Base-by-base conservation (phyloP, 1,284 basidiomycete genomes). In the Meripilus lineatus region DNA sequence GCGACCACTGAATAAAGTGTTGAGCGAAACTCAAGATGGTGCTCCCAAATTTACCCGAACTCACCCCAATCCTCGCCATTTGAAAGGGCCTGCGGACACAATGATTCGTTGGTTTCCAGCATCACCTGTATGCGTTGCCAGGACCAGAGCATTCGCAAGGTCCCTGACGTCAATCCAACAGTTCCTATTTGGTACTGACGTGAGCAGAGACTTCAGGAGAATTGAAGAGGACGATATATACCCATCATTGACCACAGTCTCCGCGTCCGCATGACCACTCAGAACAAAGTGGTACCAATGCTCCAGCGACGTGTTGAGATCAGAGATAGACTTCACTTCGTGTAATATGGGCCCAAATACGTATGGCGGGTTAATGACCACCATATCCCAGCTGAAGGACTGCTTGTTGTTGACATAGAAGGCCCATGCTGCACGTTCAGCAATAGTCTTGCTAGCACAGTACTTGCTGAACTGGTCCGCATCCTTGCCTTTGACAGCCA, bases 371-470 rank as follows among this genome's bases (percentile, higher is more conserved):
- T 74, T 72, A 48, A 85, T 64, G 0, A 70, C 67, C 8, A 69
- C 71, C 21, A 82, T 58, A 48, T 83, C 79, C 72, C 75, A 86
- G 4, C 39, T 38, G 0, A 73, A 56, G 25, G 54, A 58, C 2
- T 59, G 52, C 56, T 80, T 76, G 54, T 84, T 63, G 45, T 76
- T 67, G 42, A 79, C 68, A 42, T 72, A 61, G 46, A 81, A 81
- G 33, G 75, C 68, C 52, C 53, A 57, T 50, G 46, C 53, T 73
- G 74, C 75, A 50, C 62, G 66, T 59, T 92, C 88, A 1, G 87
- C 85, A 2, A 90, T 65, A 4, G 75, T 78, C 68, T 91, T 90
- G 20, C 73, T 76, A 13, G 73, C 76, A 34, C 68, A 62, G 56
- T 84, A 87, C 55, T 75, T 79, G 34, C 64, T 58, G 5, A 58